phyloP scores from a whole-genome alignment of 805 yeast species.

The Wickerhamomyces hampshirensis region DNA sequence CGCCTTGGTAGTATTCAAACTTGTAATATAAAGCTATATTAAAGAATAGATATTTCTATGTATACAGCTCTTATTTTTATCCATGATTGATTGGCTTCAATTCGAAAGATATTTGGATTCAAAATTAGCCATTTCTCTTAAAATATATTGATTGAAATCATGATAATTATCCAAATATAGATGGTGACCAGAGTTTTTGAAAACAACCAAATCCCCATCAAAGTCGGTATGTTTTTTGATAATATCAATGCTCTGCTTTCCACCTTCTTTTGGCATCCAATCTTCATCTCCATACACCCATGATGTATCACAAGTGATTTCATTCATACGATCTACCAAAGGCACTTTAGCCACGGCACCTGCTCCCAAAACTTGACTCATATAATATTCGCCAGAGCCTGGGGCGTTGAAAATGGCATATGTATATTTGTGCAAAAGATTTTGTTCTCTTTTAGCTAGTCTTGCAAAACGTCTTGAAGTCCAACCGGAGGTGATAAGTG shows the following conservation, averaged over 20 bases:
- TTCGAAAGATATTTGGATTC: conserved; percentile 3
- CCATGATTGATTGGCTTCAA: no score
- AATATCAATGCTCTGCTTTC: conserved; percentile 26
- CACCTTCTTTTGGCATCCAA: conserved; percentile 55
- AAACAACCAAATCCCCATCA: conserved; percentile 32
- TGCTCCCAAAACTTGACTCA: conserved; percentile 78
- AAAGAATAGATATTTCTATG: no score
- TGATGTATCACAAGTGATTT: conserved; percentile 51
- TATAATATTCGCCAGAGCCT: conserved; percentile 92
- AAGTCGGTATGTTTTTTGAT: conserved; percentile 19
- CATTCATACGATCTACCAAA: conserved; percentile 38
- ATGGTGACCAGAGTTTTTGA: conserved; percentile 70
- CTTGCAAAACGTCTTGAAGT: conserved; percentile 72
- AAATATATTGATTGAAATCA: conserved; percentile 47
- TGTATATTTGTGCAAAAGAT: conserved; percentile 68
- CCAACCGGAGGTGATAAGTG: conserved; percentile 87
- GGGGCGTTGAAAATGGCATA: conserved; percentile 79
- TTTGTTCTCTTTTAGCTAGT: conserved; percentile 38
- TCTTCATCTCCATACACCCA: conserved; percentile 86
- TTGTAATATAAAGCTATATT: no score
- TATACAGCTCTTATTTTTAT: no score
- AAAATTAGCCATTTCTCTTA: conserved; percentile 43
- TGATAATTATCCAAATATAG: conserved; percentile 63
- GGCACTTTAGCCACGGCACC: conserved; percentile 90
- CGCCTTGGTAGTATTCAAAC: no score